Evolutionary conservation across 1,139 yeast species (phyloP), one percentile per base, ranked within the genome.

Genomic region (Candida tropicalis): DNA sequence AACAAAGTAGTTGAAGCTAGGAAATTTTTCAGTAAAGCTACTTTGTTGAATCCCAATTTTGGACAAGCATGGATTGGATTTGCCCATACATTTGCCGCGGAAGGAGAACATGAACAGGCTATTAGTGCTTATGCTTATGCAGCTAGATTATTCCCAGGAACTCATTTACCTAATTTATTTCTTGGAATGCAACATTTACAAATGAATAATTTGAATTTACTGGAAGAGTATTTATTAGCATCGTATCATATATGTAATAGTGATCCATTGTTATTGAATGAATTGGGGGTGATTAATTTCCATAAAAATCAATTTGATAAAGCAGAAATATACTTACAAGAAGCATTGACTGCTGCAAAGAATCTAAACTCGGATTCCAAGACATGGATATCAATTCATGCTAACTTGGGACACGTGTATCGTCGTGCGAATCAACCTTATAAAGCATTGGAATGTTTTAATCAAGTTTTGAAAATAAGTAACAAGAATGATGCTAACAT

Each of bases 31-130:
- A 84, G 95, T 44, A 91, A 89, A 60, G 93, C 98, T 0, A 89
- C 98, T 0, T 75, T 90, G 53, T 66, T 91, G 52, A 86, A 89
- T 54, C 96, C 99, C 1, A 87, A 85, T 53, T 90, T 88, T 67
- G 96, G 96, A 0, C 95, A 88, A 43, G 97, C 98, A 1, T 95
- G 99, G 99, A 83, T 95, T 38, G 99, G 98, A 1, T 95, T 95
- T 70, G 98, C 98, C 1, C 98, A 93, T 59, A 91, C 99, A 0
- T 95, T 90, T 75, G 97, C 97, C 0, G 86, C 88, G 2, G 99
- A 95, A 62, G 96, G 97, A 8, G 99, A 95, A 64, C 98, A 95
- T 58, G 99, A 95, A 61, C 99, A 95, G 63, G 99, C 99, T 1
- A 86, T 93, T 16, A 85, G 97, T 47, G 99, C 99, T 0, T 95